Base-by-base conservation (phyloP, 2,329 filamentous ascomycete species). In the Verticillium dahliae region DNA sequence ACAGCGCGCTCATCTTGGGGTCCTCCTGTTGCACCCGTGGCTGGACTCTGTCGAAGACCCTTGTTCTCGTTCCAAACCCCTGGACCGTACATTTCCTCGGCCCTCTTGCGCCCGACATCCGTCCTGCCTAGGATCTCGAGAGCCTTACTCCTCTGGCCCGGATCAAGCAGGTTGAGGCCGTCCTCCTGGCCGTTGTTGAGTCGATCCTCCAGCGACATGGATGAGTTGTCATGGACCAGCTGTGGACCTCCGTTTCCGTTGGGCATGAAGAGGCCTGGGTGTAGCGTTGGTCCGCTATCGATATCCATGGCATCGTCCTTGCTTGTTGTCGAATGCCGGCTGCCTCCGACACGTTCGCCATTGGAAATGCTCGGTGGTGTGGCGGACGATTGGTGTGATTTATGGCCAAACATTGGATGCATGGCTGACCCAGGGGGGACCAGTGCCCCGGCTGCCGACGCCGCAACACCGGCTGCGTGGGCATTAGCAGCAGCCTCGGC, bases 41-140 rank as follows among this genome's bases (percentile, higher is more conserved):
- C 31, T 22, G 15, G 52, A 50, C 57, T 58, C 39, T 61, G 50
- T 27, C 64, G n/a, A 59, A 63, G 63, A 34, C 61, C 63, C 33
- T 62, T 64, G 22, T 65, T 64, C 7, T 62, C 62, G 56, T 73
- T 74, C 79, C 82, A 85, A 2, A 83, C 73, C 59, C 80, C 77
- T 0, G 74, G 69, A 0, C 82, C 83, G 70, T 80, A 85, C 15
- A 84, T 75, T 56, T 78, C 76, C 63, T 83, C 78, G 0, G 81
- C 82, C 55, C 79, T 74, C 57, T 76, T 76, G n/a, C 80, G 78
- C 0, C 82, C 82, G 4, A 72, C 67, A 50, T 83, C 81, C 1
- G 81, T 84, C 52, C 78, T 78, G 13, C 76, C 72, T 38, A 86
- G 70, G 15, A 85, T 81, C 63, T 84, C 81, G 13, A 85, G 74